phyloP scores from a whole-genome alignment of 1,284 basidiomycete genomes.

The Cystobasidium pallidum region DNA sequence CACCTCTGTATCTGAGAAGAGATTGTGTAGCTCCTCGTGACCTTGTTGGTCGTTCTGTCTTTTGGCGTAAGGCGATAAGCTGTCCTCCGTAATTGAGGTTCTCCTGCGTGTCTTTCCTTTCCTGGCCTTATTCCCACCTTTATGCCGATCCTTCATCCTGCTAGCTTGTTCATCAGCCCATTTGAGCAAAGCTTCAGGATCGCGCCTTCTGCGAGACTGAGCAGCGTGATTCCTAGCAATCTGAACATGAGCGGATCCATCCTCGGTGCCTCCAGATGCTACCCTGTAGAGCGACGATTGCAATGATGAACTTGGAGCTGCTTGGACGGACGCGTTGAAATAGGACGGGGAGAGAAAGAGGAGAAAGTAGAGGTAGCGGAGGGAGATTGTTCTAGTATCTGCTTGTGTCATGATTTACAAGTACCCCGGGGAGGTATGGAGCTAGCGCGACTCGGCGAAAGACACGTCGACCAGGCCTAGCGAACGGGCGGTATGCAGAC shows the following conservation, averaged over 20 bases:
- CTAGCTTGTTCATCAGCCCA: conserved; percentile 27
- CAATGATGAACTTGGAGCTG: conserved; percentile 11
- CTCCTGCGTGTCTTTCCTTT: not conserved
- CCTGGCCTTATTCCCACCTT: not conserved
- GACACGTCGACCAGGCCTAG: too few relatives aligned
- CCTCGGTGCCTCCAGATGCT: not conserved
- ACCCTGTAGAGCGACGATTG: not conserved
- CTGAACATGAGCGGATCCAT: conserved; percentile 5
- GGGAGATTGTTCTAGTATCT: not conserved
- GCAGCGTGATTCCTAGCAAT: conserved; percentile 13
- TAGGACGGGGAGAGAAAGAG: not conserved
- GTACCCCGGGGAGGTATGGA: not conserved
- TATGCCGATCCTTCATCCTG: conserved; percentile 6
- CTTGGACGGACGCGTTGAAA: not conserved
- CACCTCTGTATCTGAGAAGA: conserved; percentile 42
- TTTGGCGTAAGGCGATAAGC: not conserved
- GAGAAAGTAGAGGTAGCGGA: not conserved
- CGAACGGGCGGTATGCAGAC: too few relatives aligned
- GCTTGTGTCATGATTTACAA: not conserved
- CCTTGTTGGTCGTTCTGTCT: conserved; percentile 7
- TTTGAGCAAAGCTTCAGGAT: conserved; percentile 15
- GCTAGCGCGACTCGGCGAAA: too few relatives aligned
- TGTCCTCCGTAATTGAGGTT: not conserved
- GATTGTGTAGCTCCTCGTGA: conserved; percentile 39
- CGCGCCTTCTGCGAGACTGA: conserved; percentile 4